These are phyloP conservation scores for Pinus tabuliformis DNA, from an alignment of 75 land plant genomes.

Conservation along the genomic window DNA sequence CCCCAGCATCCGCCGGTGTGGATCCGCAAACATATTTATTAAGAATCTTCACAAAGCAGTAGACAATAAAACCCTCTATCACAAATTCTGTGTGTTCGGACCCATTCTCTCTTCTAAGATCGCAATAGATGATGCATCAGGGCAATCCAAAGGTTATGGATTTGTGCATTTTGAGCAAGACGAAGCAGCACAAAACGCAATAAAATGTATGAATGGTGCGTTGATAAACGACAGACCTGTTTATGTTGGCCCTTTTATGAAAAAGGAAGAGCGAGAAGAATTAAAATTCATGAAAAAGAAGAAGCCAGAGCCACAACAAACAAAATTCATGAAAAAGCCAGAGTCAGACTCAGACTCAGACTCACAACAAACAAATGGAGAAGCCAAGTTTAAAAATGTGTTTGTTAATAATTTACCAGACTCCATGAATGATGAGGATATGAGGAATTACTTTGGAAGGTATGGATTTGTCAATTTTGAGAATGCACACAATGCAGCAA, in stretches of 20 bases:
- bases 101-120: conserved; percentile 84
- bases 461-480: conserved; percentile 91
- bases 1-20: conserved; percentile 62
- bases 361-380: conserved; percentile 18
- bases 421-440: conserved; percentile 53
- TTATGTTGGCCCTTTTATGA: conserved; percentile 74
- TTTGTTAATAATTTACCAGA: conserved; percentile 75
- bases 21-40: conserved; percentile 75
- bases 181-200: conserved; percentile 69
- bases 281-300: no score
- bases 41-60: conserved; percentile 83
- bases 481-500: conserved; percentile 81
- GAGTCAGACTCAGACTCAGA: no score
- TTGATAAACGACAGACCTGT: conserved; percentile 71
- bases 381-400: conserved; percentile 62
- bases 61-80: conserved; percentile 76
- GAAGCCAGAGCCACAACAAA: no score
- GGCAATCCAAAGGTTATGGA: conserved; percentile 81
- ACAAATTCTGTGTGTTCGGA: conserved; percentile 75
- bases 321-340: no score
- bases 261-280: conserved; percentile 69
- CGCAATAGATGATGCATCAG: conserved; percentile 55
- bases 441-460: no score
- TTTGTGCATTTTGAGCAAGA: conserved; percentile 84
- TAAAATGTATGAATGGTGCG: conserved; percentile 77